phyloP scores from a whole-genome alignment of 1,284 basidiomycete genomes.

The Agaricales sp. region DNA sequence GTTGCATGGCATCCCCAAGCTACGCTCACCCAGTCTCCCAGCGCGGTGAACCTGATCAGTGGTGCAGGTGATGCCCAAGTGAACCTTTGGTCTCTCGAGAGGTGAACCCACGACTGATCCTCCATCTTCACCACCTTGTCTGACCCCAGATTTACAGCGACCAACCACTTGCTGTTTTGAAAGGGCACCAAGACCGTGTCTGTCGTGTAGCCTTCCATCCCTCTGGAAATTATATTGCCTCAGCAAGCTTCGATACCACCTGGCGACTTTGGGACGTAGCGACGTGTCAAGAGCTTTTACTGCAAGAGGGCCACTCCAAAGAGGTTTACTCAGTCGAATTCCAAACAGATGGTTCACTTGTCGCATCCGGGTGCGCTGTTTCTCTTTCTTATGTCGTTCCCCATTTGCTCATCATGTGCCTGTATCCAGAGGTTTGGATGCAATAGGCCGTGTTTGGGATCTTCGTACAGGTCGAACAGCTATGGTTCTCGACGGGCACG shows the following conservation, averaged over 20 bases:
- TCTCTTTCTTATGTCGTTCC: not conserved
- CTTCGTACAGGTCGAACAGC: conserved; percentile 89
- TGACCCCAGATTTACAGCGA: conserved; percentile 35
- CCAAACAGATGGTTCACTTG: conserved; percentile 89
- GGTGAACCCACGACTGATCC: conserved; percentile 44
- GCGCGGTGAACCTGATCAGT: conserved; percentile 79
- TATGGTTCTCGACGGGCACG: conserved; percentile 97
- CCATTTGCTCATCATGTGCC: conserved; percentile 9
- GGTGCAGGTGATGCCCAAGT: conserved; percentile 84
- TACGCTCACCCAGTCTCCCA: conserved; percentile 65
- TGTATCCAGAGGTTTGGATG: conserved; percentile 76
- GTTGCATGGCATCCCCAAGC: conserved; percentile 97
- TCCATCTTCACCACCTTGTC: conserved; percentile 6
- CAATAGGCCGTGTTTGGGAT: conserved; percentile 97
- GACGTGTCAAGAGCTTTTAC: conserved; percentile 70
- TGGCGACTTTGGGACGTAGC: conserved; percentile 96
- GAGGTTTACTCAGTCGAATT: conserved; percentile 95
- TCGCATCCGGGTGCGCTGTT: conserved; percentile 75
- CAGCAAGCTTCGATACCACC: conserved; percentile 96
- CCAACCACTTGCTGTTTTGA: conserved; percentile 69
- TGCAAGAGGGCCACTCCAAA: conserved; percentile 97
- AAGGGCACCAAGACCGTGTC: conserved; percentile 86
- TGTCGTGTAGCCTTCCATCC: conserved; percentile 96
- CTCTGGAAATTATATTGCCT: conserved; percentile 85
- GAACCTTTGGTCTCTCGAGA: conserved; percentile 83